Evolutionary conservation across 306 rosid genomes (phyloP).

Genomic region (Datisca glomerata): DNA sequence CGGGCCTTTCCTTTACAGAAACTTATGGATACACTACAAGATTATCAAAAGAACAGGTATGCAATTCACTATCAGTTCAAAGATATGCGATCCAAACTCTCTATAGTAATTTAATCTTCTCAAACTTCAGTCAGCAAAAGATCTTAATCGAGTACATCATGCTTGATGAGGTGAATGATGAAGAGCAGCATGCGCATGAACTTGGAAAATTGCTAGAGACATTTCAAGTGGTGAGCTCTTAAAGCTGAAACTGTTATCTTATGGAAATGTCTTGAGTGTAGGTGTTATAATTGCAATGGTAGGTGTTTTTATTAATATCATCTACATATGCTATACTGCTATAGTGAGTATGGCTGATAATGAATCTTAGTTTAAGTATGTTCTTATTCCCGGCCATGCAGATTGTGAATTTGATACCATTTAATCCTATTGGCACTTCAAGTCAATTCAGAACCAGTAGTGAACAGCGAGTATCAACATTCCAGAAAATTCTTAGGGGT

Average conservation of each 20-base stretch:
- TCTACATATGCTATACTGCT: too few species aligned
- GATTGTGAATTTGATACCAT: slow-evolving; percentile 94
- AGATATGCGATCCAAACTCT: too few species aligned
- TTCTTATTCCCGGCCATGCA: slow-evolving; percentile 25
- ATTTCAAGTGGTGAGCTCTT: slow-evolving; percentile 69
- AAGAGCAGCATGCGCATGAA: slow-evolving; percentile 81
- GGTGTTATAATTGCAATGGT: slow-evolving; percentile 1
- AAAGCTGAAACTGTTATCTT: slow-evolving; percentile 1
- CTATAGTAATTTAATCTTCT: slow-evolving; percentile 5
- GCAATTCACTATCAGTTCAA: background rate
- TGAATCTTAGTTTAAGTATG: background rate
- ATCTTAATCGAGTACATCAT: slow-evolving; percentile 94
- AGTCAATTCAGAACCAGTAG: slow-evolving; percentile 66
- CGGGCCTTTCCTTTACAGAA: slow-evolving; percentile 89
- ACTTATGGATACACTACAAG: slow-evolving; percentile 72
- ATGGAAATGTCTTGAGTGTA: background rate
- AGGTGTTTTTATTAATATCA: background rate
- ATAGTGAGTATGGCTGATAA: background rate
- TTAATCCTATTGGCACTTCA: slow-evolving; percentile 75
- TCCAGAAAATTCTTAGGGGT: slow-evolving; percentile 81
- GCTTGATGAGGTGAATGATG: slow-evolving; percentile 95
- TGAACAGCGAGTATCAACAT: slow-evolving; percentile 48
- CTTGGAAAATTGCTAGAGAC: slow-evolving; percentile 72
- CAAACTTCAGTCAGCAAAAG: slow-evolving; percentile 56
- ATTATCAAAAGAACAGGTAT: slow-evolving; percentile 71